Conservation (phyloP, 73 alveolate species). For the Paramecium caudatum region DNA sequence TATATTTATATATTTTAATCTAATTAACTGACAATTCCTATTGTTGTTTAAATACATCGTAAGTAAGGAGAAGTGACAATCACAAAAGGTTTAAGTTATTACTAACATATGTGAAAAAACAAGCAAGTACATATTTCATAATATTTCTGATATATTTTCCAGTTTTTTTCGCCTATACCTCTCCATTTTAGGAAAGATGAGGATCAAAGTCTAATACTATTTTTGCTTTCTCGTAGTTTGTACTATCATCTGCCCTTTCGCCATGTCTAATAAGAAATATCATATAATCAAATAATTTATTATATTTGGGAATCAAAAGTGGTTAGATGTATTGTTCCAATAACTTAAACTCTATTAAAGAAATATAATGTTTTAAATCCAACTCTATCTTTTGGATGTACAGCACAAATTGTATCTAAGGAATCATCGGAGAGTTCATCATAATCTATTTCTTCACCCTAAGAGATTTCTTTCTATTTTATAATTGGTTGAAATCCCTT, state of each 20-base stretch:
- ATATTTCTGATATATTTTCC: constrained; percentile 51
- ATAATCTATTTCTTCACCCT: not conserved
- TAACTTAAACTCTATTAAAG: not conserved
- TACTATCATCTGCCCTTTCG: constrained; percentile 71
- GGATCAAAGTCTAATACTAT: constrained; percentile 47
- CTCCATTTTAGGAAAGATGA: constrained; percentile 33
- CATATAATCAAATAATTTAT: too few species aligned
- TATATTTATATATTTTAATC: not conserved
- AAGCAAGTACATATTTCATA: not conserved
- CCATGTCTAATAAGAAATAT: constrained; percentile 53
- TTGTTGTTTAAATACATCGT: constrained; percentile 50
- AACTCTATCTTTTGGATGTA: constrained; percentile 11
- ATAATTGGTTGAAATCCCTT: not conserved
- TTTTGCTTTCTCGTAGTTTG: not conserved
- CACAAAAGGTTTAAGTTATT: not conserved
- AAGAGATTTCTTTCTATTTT: not conserved
- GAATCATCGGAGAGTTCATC: constrained; percentile 35
- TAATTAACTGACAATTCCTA: constrained; percentile 26
- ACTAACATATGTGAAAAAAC: too few species aligned
- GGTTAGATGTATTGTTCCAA: too few species aligned
- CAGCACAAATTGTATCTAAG: not conserved
- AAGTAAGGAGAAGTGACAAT: constrained; percentile 50
- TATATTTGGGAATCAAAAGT: too few species aligned
- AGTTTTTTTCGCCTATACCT: constrained; percentile 18
- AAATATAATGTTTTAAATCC: not conserved